Base-by-base conservation (phyloP, 768 basidiomycete genomes). In the Pulveroboletus ravenelii region DNA sequence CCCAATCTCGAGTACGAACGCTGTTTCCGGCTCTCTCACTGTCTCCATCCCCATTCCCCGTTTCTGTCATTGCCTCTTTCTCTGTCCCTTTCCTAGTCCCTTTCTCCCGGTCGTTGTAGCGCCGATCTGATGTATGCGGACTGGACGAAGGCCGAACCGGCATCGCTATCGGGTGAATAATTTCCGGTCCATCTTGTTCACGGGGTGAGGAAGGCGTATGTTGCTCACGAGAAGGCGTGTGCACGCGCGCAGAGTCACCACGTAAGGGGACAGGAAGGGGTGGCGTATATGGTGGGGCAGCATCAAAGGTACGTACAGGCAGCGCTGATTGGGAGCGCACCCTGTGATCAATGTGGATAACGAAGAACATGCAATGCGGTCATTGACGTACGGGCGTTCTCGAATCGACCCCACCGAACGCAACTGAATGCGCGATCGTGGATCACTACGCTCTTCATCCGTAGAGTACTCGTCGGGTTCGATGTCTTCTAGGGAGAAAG, bases 141-240 rank as follows among this genome's bases (percentile, higher is more conserved):
- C 7, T 9, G 9, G 36, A 0, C 13, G 15, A 32, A 23, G 20
- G 20, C 20, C 20, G 20, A 4, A 66, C 57, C 6, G 60, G 67
- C 27, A 66, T 57, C 8, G 58, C 64, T 31, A 64, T 60, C 14
- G 68, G 68, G 9, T 37, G 63, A 41, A 68, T 64, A 10, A 55
- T 58, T 49, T 64, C 67, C 34, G 65, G 62, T 30, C 45, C 62
- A 40, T 50, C 52, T 1, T 41, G 38, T 1, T 47, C 53, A 27
- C 37, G 35, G 15, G 43, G 25, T 0, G 58, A 52, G n/a, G 64
- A 64, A 27, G 62, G 57, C 5, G 64, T 61, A n/a, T 35, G 55
- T n/a, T n/a, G n/a, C n/a, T n/a, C n/a, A n/a, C n/a, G n/a, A n/a
- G n/a, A n/a, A n/a, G n/a, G 57, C 5, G 64, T 61, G 18, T 35